A percentile compares a stretch with the other conserved stretches of the same genome.
Conservation (phyloP, 2,329 filamentous ascomycete species). For the Thyridium curvatum region DNA sequence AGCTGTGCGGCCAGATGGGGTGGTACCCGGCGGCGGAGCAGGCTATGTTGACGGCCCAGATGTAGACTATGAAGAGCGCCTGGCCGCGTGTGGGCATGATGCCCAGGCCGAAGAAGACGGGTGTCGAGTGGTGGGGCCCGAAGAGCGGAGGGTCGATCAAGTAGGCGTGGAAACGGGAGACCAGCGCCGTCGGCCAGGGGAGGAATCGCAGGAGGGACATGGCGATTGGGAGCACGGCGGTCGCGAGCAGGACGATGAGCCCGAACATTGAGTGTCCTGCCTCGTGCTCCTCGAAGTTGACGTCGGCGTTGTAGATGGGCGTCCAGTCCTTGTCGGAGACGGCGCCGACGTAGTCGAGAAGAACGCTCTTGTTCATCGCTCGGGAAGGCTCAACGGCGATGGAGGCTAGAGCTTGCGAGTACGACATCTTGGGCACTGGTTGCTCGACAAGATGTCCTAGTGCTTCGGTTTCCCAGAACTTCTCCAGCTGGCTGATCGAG, state of each 20-base stretch:
- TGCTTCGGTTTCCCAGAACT: conserved; percentile 8
- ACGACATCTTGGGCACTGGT: conserved; percentile 4
- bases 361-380: too few species aligned
- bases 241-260: conserved; percentile 16
- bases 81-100: conserved; percentile 32
- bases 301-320: background rate
- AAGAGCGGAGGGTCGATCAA: conserved; percentile 15
- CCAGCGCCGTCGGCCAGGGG: conserved; percentile 12
- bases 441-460: conserved; percentile 5
- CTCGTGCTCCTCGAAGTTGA: background rate
- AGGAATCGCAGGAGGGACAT: conserved; percentile 22
- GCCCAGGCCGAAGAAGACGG: conserved; percentile 7
- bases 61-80: conserved; percentile 32
- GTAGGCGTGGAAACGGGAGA: conserved; percentile 5
- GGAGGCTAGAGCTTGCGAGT: conserved; percentile 6
- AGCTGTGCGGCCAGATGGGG: conserved; percentile 17
- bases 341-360: background rate
- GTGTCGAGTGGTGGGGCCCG: conserved; percentile 11
- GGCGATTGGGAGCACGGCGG: conserved; percentile 16
- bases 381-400: conserved; percentile 1
- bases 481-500: conserved; percentile 5
- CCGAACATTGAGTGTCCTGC: conserved; percentile 3
- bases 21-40: conserved; percentile 22
- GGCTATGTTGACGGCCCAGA: conserved; percentile 29
- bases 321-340: background rate